A percentile compares a stretch with the other conserved stretches of the same genome.
phyloP scores from a whole-genome alignment of 352 stramenopile species.

The Phytophthora uliginosa region DNA sequence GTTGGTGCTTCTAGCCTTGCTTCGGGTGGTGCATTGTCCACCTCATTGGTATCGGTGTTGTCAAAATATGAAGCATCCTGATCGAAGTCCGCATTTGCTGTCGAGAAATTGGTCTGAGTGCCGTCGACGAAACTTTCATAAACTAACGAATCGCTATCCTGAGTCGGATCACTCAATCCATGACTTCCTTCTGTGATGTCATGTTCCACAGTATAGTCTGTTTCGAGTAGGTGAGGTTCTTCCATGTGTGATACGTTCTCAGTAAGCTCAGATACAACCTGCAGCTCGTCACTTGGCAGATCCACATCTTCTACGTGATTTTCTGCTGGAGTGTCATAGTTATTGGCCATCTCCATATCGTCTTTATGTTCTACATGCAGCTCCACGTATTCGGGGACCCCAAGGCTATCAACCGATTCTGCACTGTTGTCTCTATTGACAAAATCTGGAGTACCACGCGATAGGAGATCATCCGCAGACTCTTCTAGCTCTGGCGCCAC shows the following conservation, averaged over 20 bases:
- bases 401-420: neutral
- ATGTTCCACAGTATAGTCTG: neutral
- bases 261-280: neutral
- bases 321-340: neutral
- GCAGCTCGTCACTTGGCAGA: neutral
- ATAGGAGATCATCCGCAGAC: neutral
- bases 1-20: neutral
- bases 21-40: neutral
- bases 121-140: neutral
- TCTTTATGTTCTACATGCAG: neutral
- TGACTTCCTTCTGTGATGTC: neutral
- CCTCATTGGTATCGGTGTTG: neutral
- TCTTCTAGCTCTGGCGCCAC: neutral
- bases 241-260: neutral
- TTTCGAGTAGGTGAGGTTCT: neutral
- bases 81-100: neutral
- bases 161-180: neutral
- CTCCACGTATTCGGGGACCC: neutral
- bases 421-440: neutral
- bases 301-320: neutral
- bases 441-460: neutral
- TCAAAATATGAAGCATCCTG: constrained; percentile 2
- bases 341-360: neutral
- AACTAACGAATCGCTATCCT: neutral
- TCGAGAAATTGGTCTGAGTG: neutral